Percentiles rank a stretch among this genome's conserved stretches.
Conservation (phyloP, 2,329 filamentous ascomycete genomes). For the Xylariaceae sp. region DNA sequence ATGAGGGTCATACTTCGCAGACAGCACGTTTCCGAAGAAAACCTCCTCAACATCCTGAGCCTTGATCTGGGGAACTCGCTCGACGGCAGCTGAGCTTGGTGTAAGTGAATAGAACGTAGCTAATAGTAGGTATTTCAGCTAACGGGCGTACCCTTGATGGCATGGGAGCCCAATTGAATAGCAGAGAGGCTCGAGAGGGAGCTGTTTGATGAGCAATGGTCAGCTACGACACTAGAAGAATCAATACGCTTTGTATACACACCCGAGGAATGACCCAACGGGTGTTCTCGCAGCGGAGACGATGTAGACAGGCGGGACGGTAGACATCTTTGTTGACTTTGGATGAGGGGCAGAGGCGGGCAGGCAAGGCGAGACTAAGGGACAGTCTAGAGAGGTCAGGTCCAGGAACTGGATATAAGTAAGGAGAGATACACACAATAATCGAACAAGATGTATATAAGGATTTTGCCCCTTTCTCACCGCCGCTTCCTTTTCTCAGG, state of each 20-base stretch:
- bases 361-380: not conserved
- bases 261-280: slow-evolving; percentile 93
- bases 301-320: slow-evolving; percentile 87
- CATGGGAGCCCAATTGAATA: slow-evolving; percentile 80
- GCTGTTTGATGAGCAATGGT: slow-evolving; percentile 42
- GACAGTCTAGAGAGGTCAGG: not conserved
- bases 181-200: slow-evolving; percentile 85
- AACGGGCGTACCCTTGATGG: slow-evolving; percentile 75
- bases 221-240: slow-evolving; percentile 1
- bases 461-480: not conserved
- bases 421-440: not conserved
- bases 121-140: not conserved
- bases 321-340: slow-evolving; percentile 58
- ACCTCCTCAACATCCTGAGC: slow-evolving; percentile 90
- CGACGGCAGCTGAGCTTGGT: slow-evolving; percentile 60
- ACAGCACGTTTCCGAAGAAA: slow-evolving; percentile 97
- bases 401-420: no score
- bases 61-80: slow-evolving; percentile 81
- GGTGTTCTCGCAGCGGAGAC: slow-evolving; percentile 89
- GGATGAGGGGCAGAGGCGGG: not conserved
- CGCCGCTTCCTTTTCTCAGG: not conserved
- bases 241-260: slow-evolving; percentile 28
- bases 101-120: slow-evolving; percentile 1
- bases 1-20: slow-evolving; percentile 68
- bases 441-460: not conserved